Conservation (phyloP, 1,139 yeast genomes). For the Taphrina flavorubra region DNA sequence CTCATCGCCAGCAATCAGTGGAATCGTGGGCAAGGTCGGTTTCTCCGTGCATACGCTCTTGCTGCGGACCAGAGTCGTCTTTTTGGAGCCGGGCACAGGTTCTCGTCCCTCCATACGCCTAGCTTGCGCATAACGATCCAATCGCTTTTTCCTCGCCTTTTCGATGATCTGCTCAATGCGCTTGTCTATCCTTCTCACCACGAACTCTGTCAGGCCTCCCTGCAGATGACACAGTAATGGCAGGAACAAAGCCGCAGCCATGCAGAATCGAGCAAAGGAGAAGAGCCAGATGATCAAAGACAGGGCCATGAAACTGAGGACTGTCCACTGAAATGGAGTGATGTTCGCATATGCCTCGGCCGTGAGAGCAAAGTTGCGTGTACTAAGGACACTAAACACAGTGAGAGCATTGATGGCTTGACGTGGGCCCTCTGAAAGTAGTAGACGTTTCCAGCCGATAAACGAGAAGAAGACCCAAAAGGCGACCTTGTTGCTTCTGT, state of each 20-base stretch:
- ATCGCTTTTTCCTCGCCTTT: constrained; percentile 55
- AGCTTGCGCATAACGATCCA: constrained; percentile 37
- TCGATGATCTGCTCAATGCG: constrained; percentile 61
- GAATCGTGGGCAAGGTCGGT: constrained; percentile 34
- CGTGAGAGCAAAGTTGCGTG: constrained; percentile 60
- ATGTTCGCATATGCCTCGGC: constrained; percentile 63
- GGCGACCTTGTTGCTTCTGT: constrained; percentile 69
- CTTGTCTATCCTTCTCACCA: constrained; percentile 62
- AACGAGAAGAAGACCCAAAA: constrained; percentile 71
- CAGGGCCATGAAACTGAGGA: constrained; percentile 74
- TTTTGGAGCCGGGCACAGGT: constrained; percentile 2
- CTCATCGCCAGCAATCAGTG: constrained; percentile 11
- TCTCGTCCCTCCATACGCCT: constrained; percentile 15
- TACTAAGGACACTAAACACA: constrained; percentile 60
- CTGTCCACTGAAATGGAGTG: constrained; percentile 66
- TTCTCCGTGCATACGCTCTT: constrained; percentile 28
- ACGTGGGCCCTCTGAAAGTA: constrained; percentile 86
- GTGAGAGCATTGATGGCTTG: constrained; percentile 84
- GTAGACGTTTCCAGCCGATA: constrained; percentile 66
- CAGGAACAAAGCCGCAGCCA: constrained; percentile 63
- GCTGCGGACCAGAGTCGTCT: constrained; percentile 18
- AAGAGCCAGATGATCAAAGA: constrained; percentile 78
- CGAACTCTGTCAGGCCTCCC: constrained; percentile 61
- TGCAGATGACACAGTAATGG: constrained; percentile 62
- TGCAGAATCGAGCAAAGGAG: constrained; percentile 64